A percentile compares a stretch with the other conserved stretches of the same genome.
These are phyloP conservation scores for Penicillium sp. DNA, from an alignment of 2,329 filamentous ascomycete species.

Conservation along the genomic window DNA sequence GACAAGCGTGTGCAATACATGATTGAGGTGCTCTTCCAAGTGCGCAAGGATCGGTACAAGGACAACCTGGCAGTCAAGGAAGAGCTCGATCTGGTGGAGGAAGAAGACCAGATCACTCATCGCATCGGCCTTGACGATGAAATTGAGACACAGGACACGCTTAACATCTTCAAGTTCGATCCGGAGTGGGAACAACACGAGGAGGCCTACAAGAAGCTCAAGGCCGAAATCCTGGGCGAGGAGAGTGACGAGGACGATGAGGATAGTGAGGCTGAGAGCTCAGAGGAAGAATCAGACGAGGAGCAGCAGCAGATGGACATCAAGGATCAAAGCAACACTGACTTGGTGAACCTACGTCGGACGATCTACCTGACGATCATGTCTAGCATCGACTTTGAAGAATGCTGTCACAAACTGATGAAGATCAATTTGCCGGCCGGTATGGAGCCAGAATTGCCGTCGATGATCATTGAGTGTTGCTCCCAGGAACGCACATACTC, in stretches of 20 bases:
- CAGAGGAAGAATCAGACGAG: constrained; percentile 65
- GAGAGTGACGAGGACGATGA: constrained; percentile 79
- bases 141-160: constrained; percentile 73
- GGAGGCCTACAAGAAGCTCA: constrained; percentile 80
- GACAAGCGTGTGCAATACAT: constrained; percentile 99
- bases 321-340: constrained; percentile 95
- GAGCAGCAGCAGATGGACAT: constrained; percentile 85
- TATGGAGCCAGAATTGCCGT: constrained; percentile 82
- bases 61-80: constrained; percentile 87
- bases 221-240: constrained; percentile 90
- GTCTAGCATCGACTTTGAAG: constrained; percentile 92
- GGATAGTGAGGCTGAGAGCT: constrained; percentile 55
- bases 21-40: constrained; percentile 96
- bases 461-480: constrained; percentile 96
- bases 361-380: constrained; percentile 98
- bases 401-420: constrained; percentile 96
- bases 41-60: constrained; percentile 93
- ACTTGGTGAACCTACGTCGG: constrained; percentile 84
- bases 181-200: constrained; percentile 85
- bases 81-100: constrained; percentile 90
- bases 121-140: constrained; percentile 74
- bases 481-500: constrained; percentile 95
- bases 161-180: constrained; percentile 97
- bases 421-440: constrained; percentile 83
- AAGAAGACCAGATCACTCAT: constrained; percentile 97